These are phyloP conservation scores for Aspergillus glaucus DNA, from an alignment of 2,329 filamentous ascomycete genomes.

Conservation along the genomic window DNA sequence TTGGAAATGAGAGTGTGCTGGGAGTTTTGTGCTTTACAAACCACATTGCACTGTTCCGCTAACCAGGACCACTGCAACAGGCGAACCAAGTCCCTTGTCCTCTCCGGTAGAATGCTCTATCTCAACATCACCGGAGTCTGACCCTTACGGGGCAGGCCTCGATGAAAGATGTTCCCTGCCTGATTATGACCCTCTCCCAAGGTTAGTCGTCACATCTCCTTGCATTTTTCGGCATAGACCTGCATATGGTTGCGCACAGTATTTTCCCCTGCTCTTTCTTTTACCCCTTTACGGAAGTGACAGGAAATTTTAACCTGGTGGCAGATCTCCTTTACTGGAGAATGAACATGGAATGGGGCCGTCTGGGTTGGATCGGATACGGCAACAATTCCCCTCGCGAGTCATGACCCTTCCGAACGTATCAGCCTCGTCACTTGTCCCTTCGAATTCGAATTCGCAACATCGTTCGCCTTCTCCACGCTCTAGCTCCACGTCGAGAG, in stretches of 20 bases:
- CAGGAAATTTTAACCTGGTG: conserved; percentile 9
- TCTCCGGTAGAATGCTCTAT: conserved; percentile 29
- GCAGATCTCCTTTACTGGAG: conserved; percentile 75
- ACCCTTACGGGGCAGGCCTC: conserved; percentile 43
- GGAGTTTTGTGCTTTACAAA: neutral
- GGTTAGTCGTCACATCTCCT: conserved; percentile 49
- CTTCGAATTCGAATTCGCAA: conserved; percentile 45
- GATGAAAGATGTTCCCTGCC: conserved; percentile 61
- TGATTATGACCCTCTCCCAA: conserved; percentile 66
- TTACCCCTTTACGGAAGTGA: neutral
- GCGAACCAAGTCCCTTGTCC: conserved; percentile 35
- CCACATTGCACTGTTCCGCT: neutral
- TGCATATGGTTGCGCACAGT: neutral
- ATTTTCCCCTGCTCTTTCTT: neutral
- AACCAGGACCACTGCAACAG: conserved; percentile 13
- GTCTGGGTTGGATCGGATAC: conserved; percentile 86
- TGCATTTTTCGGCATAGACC: conserved; percentile 7
- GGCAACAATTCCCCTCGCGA: conserved; percentile 69
- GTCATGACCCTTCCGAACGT: conserved; percentile 58
- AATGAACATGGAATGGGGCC: conserved; percentile 81
- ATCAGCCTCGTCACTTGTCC: conserved; percentile 58
- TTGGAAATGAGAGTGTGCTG: neutral
- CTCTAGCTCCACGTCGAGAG: conserved; percentile 52
- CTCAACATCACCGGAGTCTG: conserved; percentile 30
- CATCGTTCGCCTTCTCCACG: conserved; percentile 67